phyloP scores from a whole-genome alignment of 169 alveolate species.

The Cryptosporidium meleagridis region DNA sequence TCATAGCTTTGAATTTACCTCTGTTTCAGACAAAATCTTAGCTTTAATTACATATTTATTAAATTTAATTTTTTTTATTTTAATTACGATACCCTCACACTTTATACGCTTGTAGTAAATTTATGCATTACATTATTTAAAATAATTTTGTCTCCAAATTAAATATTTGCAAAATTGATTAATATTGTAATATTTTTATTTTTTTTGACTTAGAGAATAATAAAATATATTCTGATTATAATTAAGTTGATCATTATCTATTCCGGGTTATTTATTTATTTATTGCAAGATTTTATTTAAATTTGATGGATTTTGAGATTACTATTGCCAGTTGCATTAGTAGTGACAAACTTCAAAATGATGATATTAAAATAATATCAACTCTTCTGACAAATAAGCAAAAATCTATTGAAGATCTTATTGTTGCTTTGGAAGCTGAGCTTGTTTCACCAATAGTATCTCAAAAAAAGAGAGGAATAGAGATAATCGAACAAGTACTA shows the following conservation, averaged over 20 bases:
- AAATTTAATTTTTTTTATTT: background rate
- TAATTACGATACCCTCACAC: constrained; percentile 36
- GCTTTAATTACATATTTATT: constrained; percentile 9
- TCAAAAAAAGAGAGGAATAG: constrained; percentile 61
- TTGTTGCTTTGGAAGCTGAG: constrained; percentile 23
- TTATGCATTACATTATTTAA: background rate
- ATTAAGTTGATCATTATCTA: no score
- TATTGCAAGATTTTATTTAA: background rate
- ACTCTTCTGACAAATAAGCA: background rate
- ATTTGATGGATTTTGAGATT: constrained; percentile 7
- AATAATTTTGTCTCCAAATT: constrained; percentile 10
- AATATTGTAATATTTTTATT: background rate
- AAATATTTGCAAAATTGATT: background rate
- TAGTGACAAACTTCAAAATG: background rate
- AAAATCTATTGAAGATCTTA: constrained; percentile 7
- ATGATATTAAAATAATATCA: constrained; percentile 16
- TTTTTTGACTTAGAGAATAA: background rate
- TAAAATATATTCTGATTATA: no score
- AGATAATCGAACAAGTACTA: constrained; percentile 17
- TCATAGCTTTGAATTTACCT: background rate
- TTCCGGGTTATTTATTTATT: background rate
- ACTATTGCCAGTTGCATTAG: constrained; percentile 34
- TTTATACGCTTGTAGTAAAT: background rate
- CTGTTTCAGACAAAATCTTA: background rate
- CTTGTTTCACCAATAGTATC: constrained; percentile 43